Evolutionary conservation across 306 rosid species (phyloP), one percentile per base, ranked within the genome.

Genomic region (Cyamopsis tetragonoloba): DNA sequence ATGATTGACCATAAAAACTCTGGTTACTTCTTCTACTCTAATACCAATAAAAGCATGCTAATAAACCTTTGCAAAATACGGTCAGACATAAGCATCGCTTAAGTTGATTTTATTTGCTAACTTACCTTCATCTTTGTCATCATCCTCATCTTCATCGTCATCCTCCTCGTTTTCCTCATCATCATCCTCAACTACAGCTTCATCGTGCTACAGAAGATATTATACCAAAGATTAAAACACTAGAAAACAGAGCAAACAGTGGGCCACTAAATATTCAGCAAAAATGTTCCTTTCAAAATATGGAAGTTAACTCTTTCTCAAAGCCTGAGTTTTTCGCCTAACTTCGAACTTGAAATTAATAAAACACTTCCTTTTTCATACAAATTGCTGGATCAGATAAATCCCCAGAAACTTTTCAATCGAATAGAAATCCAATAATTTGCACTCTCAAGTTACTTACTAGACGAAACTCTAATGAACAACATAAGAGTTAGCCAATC

Each of bases 161-260:
- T 91, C 93, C 0, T 79, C 83, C 35, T 31, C 35, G 0, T 91
- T 92, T 0, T 85, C 91, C 0, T 84, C 95, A 0, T 86, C 91
- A 0, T 88, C 96, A 7, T 88, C 96, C 51, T 91, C 97, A 48
- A 88, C 82, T 26, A 85, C 74, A 10, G 93, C 96, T 59, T 86
- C 87, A 74, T 91, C 97, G 12, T 82, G 63, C 97, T 91, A 53
- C 77, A 61, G 24, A 27, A 23, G 26, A 51, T 41, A 54, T 1
- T 0, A 58, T 17, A 10, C 20, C 10, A 5, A 47, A 19, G 31
- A 22, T 71, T 15, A 66, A 34, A 28, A 23, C n/a, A 11, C 57
- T 4, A 14, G 31, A 56, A 19, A 34, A 31, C 1, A 43, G 27
- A 24, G 8, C 5, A 65, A 42, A 31, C 2, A 4, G 12, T 28